Evolutionary conservation across 768 basidiomycete species (phyloP), one percentile per base, ranked within the genome.

Genomic region (Peribolospora kevripleyi): DNA sequence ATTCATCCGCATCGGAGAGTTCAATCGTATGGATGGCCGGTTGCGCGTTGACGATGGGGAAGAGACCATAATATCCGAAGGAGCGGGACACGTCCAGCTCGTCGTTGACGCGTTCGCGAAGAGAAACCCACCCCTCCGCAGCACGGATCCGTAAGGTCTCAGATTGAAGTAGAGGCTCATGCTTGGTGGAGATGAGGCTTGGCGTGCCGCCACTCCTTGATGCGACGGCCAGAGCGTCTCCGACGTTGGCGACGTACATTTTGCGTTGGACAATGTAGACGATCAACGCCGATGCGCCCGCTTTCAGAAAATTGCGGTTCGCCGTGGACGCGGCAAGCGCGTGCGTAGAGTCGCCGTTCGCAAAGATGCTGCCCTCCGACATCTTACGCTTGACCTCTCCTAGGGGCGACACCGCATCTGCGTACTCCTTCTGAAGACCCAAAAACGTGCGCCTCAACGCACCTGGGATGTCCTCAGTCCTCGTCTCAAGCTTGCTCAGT

Each of bases 111-210:
- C 81, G 71, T 3, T 91, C 91, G 50, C 80, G 77, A 8, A 84
- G 82, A 2, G 87, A 87, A 53, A 98, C 79, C 81, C 84, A 97
- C 2, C 87, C 91, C 63, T 95, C 91, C 6, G 87, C 84, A 1
- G 76, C 70, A 38, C 91, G 78, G 57, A 97, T 95, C n/a, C 90
- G 75, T 10, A 72, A 73, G 6, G 81, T 84, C 69, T 98, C 93
- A 5, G 70, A 68, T 11, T 80, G 75, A 61, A 95, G 84, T 58
- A 84, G 87, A 0, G 93, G 91, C 57, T 88, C 83, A 62, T 98
- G 93, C 60, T 78, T 76, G 58, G 72, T 74, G 37, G 90, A 83
- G 54, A 65, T 58, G 25, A 25, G 25, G 25, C 25, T 25, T 25
- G 25, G 25, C 25, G 25, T 25, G 25, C 25, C 25, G 25, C 25